Base-by-base conservation (phyloP, 2,329 filamentous ascomycete genomes). In the Cercospora janseana region DNA sequence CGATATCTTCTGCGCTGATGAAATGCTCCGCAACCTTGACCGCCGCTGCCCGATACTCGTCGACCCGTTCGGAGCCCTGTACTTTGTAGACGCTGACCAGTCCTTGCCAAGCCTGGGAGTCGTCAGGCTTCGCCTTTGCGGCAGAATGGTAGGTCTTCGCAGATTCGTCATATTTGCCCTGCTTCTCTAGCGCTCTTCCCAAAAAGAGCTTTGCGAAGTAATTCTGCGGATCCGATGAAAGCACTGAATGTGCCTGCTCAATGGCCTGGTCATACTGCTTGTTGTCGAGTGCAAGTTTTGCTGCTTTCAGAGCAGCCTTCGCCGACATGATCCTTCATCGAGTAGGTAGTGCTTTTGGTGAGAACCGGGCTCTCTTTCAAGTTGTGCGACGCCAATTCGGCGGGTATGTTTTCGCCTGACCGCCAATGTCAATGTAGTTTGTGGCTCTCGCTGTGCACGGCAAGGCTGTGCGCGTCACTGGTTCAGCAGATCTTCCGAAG, bases 161-260 rank as follows among this genome's bases (percentile, higher is more conserved):
- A 0, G 93, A 84, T 31, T 88, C 85, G 5, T 86, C 82, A 6
- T 79, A 71, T 54, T 83, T 79, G 53, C 82, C 81, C 55, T 86
- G 79, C 67, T 90, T 93, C 68, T 95, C 89, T 37, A 86, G 75
- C 2, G 88, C 87, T 67, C 94, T 88, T 2, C 88, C 93, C 13
- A 95, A 75, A 65, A 96, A 94, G n/a, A 97, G 79, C 58, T 74
- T 88, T 80, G 83, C 90, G 69, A 92, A 88, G 70, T 95, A 93
- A 68, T 86, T 94, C 56, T 84, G 80, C 2, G 84, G 72, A 55
- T 96, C 90, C 57, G 80, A 79, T 46, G 83, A 76, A 40, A 95
- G 72, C 28, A 94, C 75, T 21, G 80, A 78, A 54, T 82, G 77
- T 4, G 88, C 83, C 66, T 89, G 82, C 23, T 79, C 73, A 43